Evolutionary conservation across 1,139 yeast species (phyloP).

Genomic region (Candida sojae): DNA sequence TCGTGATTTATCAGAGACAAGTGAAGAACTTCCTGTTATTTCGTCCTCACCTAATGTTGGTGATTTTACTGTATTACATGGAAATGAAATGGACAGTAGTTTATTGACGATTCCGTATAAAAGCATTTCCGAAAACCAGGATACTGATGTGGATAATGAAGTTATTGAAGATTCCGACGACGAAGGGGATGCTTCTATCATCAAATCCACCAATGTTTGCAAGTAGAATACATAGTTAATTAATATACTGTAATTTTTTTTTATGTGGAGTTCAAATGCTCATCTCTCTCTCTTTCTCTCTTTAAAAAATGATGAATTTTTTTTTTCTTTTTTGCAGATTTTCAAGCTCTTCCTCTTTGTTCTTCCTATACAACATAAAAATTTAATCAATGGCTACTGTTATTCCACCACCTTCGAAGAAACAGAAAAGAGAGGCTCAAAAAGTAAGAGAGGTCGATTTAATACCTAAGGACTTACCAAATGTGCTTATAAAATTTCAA

Average conservation of each 20-base stretch:
- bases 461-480: constrained; percentile 78
- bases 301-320: background rate
- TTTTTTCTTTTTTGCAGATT: constrained; percentile 1
- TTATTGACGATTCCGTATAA: background rate
- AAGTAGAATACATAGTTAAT: too few species aligned
- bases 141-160: constrained; percentile 2
- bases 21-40: background rate
- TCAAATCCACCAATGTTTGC: background rate
- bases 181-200: constrained; percentile 15
- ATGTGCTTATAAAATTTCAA: constrained; percentile 85
- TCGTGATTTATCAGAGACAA: constrained; percentile 11
- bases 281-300: too few species aligned
- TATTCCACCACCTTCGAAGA: constrained; percentile 91
- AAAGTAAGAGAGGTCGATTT: constrained; percentile 73
- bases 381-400: constrained; percentile 75
- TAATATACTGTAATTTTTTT: too few species aligned
- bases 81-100: constrained; percentile 6
- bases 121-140: background rate
- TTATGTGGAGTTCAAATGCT: too few species aligned
- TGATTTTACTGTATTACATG: constrained; percentile 11
- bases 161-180: constrained; percentile 16
- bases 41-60: constrained; percentile 12
- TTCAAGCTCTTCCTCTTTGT: background rate
- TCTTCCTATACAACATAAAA: constrained; percentile 1
- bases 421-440: constrained; percentile 83